Evolutionary conservation across 164 flowering plant genomes (phyloP), one percentile per base, ranked within the genome.

Genomic region (Litsea cubeba): DNA sequence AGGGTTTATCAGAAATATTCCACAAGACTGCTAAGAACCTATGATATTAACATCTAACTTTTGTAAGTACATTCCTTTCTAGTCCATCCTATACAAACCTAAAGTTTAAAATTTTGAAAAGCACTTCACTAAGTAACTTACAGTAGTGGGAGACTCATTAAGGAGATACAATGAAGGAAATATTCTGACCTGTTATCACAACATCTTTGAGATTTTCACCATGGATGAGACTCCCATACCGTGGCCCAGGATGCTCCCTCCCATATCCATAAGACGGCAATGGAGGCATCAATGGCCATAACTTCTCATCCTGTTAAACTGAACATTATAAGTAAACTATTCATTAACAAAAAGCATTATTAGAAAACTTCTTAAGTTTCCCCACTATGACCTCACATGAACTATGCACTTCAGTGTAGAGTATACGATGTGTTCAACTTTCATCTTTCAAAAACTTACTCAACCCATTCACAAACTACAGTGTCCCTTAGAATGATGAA

Each of bases 161-260:
- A 64, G 67, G 30, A 64, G 67, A 64, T 23, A 70, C 49, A 32
- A 67, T 28, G 20, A 17, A 58, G 50, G 26, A 49, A 51, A 75
- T 70, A 76, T 72, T 18, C 83, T 71, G n/a, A 96, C 99, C 99
- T 83, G 98, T 96, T 75, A 96, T 92, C 17, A 85, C 88, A 50
- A 95, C 89, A 87, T 96, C 98, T 84, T 76, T 88, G 74, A 96
- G 99, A 85, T 96, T 84, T 80, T 96, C 97, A 60, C 99, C 99
- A 84, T 96, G 99, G 71, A 96, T 94, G 71, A 96, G 84, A 82
- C 99, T 96, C 69, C 99, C 95, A 83, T 94, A 96, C 65, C 99
- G 87, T 74, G 97, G 89, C 71, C 99, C 99, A 75, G 83, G 86
- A 83, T 87, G 99, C 85, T 96, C 99, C 78, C 99, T 92, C 32